Base-by-base conservation (phyloP, 1,284 basidiomycete species). In the Ceratobasidium sp. region DNA sequence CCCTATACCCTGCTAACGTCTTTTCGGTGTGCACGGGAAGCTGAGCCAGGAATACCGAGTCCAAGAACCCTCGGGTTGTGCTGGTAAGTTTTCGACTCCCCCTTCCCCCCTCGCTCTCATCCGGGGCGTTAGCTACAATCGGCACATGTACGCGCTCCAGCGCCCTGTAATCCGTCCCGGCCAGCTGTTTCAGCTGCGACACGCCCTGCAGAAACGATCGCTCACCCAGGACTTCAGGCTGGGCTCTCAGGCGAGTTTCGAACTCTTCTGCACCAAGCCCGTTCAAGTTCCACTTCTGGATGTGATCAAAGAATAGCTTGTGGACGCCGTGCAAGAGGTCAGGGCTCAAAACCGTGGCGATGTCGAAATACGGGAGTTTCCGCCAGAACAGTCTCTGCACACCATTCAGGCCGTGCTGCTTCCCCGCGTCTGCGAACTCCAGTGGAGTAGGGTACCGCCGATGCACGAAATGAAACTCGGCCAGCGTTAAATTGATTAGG, bases 221-320 rank as follows among this genome's bases (percentile, higher is more conserved):
- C 35, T 71, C 68, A n/a, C 39, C 54, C 2, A 54, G 37, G 13
- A 39, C 10, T 3, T 53, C 17, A 20, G 35, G 31, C 35, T 68
- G 66, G 35, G 51, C 28, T 28, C n/a, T 20, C 35, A 68, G 26
- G 26, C 37, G 26, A 20, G 49, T 31, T 15, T 69, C 51, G 33
- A 37, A 42, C 33, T 69, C 67, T 5, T 37, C 67, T 23, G 67
- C 33, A 3, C 51, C 51, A 11, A 69, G 26, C 10, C 47, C 51
- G 11, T 23, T 39, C 8, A 23, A n/a, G 35, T 69, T 69, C 67
- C 67, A 69, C 11, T 26, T n/a, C 6, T 23, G 15, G n/a, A 56
- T 7, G n/a, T 69, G 67, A 26, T 69, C 53, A 33, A 37, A 69
- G n/a, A 69, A 69, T 7, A 53, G n/a, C 26, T 69, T 69, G 35